Base-by-base conservation (phyloP, 257 asterid genomes). In the Rhazya stricta region DNA sequence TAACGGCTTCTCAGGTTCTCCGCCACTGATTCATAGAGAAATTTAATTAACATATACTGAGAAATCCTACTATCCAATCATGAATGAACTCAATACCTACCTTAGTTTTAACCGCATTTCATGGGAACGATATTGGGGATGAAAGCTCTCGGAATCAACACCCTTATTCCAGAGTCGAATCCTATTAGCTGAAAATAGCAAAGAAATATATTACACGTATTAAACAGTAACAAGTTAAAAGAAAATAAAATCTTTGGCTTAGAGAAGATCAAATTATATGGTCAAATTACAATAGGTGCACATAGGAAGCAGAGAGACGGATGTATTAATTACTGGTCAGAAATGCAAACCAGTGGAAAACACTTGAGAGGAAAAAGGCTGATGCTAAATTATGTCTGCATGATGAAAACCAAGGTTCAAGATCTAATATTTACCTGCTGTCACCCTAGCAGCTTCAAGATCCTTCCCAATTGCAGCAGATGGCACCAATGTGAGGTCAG, bases 101-200 rank as follows among this genome's bases (percentile, higher is more conserved):
- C 97, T 90, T 75, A 94, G 79, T 80, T 89, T 84, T 50, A 82
- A 37, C 68, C 98, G 88, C 98, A 94, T 94, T 78, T 89, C 97
- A 2, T 82, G 84, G 61, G 88, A 83, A 71, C 81, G 85, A 82
- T 85, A 91, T 69, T 81, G 81, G 13, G 98, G 98, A 69, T 91
- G 88, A 75, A 94, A 94, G 83, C 97, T 91, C 76, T 91, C 97
- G 12, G 97, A 91, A 85, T 94, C 98, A 27, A 91, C 97, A 72
- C 98, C 98, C 91, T 94, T 94, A 76, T 89, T 90, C 98, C 98
- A 94, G 32, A 91, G 91, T 63, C 98, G 98, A 70, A 91, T 88
- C 83, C 81, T 85, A 86, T 88, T 87, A 39, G 83, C 98, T 90
- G 93, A 71, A 72, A 76, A 53, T 57, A 30, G 29, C 69, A 65